Conservation (phyloP, 352 stramenopile genomes). For the Phytophthora megakarya region DNA sequence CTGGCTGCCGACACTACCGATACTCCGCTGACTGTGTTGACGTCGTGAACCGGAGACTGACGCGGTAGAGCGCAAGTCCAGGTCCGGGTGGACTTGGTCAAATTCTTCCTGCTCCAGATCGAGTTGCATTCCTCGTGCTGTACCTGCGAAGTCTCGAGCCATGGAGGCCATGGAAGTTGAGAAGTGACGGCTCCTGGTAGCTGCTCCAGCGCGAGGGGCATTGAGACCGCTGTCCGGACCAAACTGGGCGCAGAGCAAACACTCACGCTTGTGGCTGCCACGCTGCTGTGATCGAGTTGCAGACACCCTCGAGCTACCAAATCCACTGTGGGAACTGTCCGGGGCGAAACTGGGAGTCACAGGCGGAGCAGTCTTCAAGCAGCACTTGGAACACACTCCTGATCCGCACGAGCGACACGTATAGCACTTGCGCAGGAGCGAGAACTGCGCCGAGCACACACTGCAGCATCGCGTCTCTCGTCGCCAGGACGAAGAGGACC, state of each 20-base stretch:
- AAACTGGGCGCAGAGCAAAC: constrained; percentile 70
- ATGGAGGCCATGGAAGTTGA: constrained; percentile 33
- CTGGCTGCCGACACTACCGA: constrained; percentile 29
- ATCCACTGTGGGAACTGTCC: constrained; percentile 11
- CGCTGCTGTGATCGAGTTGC: constrained; percentile 13
- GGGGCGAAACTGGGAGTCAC: background rate
- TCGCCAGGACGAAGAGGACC: constrained; percentile 33
- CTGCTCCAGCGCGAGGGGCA: background rate
- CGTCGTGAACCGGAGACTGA: constrained; percentile 29
- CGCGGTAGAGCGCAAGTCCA: constrained; percentile 31
- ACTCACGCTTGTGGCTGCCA: constrained; percentile 40
- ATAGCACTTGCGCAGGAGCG: constrained; percentile 66
- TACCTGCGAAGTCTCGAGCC: constrained; percentile 24
- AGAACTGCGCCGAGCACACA: constrained; percentile 66
- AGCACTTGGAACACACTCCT: constrained; percentile 66
- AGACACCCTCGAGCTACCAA: constrained; percentile 15
- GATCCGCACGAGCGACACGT: constrained; percentile 56
- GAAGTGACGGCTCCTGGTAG: constrained; percentile 25
- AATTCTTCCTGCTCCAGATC: constrained; percentile 39
- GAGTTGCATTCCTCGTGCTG: constrained; percentile 9
- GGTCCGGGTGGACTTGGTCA: constrained; percentile 29
- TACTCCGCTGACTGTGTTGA: constrained; percentile 30
- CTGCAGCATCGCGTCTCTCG: constrained; percentile 47
- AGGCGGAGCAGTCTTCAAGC: constrained; percentile 29
- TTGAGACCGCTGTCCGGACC: constrained; percentile 29